Evolutionary conservation across 768 basidiomycete genomes (phyloP), one percentile per base, ranked within the genome.

Genomic region (Podaxis rugospora): DNA sequence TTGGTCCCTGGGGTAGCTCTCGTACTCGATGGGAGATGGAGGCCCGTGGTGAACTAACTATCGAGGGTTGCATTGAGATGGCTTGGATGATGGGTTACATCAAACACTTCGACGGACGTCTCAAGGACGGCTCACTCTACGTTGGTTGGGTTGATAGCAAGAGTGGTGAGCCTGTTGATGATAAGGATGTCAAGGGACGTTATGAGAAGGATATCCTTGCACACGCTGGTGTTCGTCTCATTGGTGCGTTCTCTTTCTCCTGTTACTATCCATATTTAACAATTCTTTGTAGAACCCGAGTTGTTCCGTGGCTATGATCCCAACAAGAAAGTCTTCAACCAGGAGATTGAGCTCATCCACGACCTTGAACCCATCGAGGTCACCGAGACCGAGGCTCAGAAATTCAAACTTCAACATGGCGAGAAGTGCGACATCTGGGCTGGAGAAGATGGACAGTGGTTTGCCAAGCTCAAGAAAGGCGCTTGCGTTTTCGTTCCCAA

Each of bases 21-120:
- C 87, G 97, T 62, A 99, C 97, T 2, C 87, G 97, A 62, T 99
- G 97, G 97, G 97, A 99, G 78, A 98, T 99, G 95, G 97, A 99
- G 72, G 95, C 95, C 50, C 83, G 87, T 50, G 96, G 97, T n/a
- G 88, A 96, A 69, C 90, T 98, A 74, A 95, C 95, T 1, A 95
- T 98, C 67, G 90, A 97, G 73, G 97, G 97, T 18, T 93, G 93
- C 69, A 97, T 99, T 69, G 97, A 99, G 78, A 96, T 99, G 92
- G 95, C 96, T 2, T 99, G 96, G 95, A 88, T 98, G 75, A 98
- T 95, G 93, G 96, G 97, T 44, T 86, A 85, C 76, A 97, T 98
- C 84, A 97, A 95, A 74, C 95, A 99, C 79, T 96, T 98, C 74
- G 93, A 99, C 66, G 97, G 97, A 16, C 94, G 94, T 61, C 83